Evolutionary conservation across 2,329 filamentous ascomycete genomes (phyloP).

Genomic region (Thelonectria discophora): DNA sequence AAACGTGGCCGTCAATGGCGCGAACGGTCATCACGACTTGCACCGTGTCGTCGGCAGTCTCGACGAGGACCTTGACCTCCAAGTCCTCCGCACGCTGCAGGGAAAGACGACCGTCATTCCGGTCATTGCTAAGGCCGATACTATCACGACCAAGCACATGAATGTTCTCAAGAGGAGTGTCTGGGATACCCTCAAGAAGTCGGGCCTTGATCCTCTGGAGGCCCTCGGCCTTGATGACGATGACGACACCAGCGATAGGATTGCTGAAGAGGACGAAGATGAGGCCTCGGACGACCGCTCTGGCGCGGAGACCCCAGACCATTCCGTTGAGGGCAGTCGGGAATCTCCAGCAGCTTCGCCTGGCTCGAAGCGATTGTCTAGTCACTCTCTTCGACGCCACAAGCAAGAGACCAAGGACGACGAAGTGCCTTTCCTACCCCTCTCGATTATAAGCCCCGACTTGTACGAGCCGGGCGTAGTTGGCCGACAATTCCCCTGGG

Average conservation of each 20-base stretch:
- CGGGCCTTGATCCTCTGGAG: slow-evolving; percentile 88
- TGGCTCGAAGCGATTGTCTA: slow-evolving; percentile 57
- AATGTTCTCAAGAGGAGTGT: slow-evolving; percentile 88
- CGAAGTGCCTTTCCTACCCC: slow-evolving; percentile 77
- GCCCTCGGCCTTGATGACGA: slow-evolving; percentile 83
- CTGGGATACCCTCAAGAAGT: slow-evolving; percentile 85
- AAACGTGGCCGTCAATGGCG: slow-evolving; percentile 60
- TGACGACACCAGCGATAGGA: slow-evolving; percentile 65
- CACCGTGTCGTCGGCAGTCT: slow-evolving; percentile 70
- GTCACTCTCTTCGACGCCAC: slow-evolving; percentile 55
- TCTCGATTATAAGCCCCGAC: slow-evolving; percentile 94
- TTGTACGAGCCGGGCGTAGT: slow-evolving; percentile 82
- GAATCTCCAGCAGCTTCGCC: slow-evolving; percentile 47
- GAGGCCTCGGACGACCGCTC: slow-evolving; percentile 37
- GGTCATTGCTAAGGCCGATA: slow-evolving; percentile 95
- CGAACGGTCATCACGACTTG: slow-evolving; percentile 55
- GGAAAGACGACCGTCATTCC: slow-evolving; percentile 96
- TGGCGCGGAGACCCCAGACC: slow-evolving; percentile 40
- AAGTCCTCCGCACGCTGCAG: slow-evolving; percentile 86
- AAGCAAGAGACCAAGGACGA: slow-evolving; percentile 59
- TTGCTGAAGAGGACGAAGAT: slow-evolving; percentile 65
- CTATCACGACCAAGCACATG: slow-evolving; percentile 96
- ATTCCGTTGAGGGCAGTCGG: slow-evolving; percentile 50
- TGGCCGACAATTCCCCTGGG: slow-evolving; percentile 94
- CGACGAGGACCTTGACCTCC: slow-evolving; percentile 89